Evolutionary conservation across 495 filamentous ascomycete genomes (phyloP), one percentile per base, ranked within the genome.

Genomic region (Lichenothelia convexa): DNA sequence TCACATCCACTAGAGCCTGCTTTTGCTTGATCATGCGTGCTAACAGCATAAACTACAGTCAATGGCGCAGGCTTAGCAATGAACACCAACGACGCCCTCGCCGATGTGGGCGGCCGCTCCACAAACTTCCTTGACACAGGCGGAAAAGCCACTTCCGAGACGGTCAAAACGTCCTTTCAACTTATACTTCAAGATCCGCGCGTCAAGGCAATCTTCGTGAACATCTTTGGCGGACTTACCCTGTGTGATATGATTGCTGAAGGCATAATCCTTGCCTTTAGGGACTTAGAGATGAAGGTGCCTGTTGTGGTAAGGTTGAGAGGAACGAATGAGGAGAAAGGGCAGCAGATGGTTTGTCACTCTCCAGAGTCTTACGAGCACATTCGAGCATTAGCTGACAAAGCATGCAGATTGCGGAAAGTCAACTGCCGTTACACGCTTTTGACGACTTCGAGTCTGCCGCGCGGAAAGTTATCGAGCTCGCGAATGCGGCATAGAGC

Each of bases 1-100:
- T n/a, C n/a, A n/a, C n/a, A n/a, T n/a, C n/a, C n/a, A n/a, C n/a
- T n/a, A n/a, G n/a, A n/a, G n/a, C n/a, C n/a, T n/a, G n/a, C n/a
- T n/a, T n/a, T n/a, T n/a, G n/a, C n/a, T n/a, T n/a, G n/a, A n/a
- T n/a, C n/a, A n/a, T n/a, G n/a, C n/a, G n/a, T n/a, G n/a, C n/a
- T n/a, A n/a, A n/a, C n/a, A n/a, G n/a, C n/a, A n/a, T n/a, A n/a
- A n/a, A n/a, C n/a, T n/a, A n/a, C n/a, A n/a, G 80, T 86, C 39
- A 92, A 92, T 48, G 85, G 85, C 30, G 85, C 85, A 18, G 85
- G 85, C 3, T 71, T 92, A 16, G 83, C 83, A 7, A 91, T 93
- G 82, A 91, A 91, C 56, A 91, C 85, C 0, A 71, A 82, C 39
- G 85, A 92, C 48, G 77, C 78, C 2, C 68, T 91, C 5, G 62